Evolutionary conservation across 768 basidiomycete genomes (phyloP).

Genomic region (Galerina sulciceps): DNA sequence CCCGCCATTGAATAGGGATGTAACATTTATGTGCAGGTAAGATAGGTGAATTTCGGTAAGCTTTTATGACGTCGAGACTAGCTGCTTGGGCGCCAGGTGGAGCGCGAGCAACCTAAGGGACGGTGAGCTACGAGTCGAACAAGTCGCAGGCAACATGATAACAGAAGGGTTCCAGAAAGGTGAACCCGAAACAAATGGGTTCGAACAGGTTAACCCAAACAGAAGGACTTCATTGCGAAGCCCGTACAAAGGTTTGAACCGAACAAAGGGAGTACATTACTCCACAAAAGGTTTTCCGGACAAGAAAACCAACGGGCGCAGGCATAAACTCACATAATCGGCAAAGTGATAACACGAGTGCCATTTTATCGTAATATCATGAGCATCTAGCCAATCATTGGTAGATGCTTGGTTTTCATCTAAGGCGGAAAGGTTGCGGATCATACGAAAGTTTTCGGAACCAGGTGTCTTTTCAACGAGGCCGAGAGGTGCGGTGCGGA

Average conservation of each 20-base stretch:
- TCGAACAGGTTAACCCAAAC: no score
- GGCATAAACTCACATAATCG: neutral
- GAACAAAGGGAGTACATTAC: no score
- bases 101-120: slow-evolving; percentile 27
- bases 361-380: neutral
- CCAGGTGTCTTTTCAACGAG: neutral
- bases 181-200: no score
- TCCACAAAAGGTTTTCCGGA: no score
- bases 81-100: slow-evolving; percentile 38
- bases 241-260: no score
- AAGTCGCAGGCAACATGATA: no score
- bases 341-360: neutral
- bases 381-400: neutral
- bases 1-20: slow-evolving; percentile 22
- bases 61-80: slow-evolving; percentile 39
- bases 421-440: neutral
- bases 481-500: neutral
- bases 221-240: no score
- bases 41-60: slow-evolving; percentile 34
- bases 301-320: no score
- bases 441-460: neutral
- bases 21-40: slow-evolving; percentile 29
- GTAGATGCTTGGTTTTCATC: neutral
- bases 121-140: no score
- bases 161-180: no score